phyloP scores from a whole-genome alignment of 2,329 filamentous ascomycete species.

The Penicillium sp. region DNA sequence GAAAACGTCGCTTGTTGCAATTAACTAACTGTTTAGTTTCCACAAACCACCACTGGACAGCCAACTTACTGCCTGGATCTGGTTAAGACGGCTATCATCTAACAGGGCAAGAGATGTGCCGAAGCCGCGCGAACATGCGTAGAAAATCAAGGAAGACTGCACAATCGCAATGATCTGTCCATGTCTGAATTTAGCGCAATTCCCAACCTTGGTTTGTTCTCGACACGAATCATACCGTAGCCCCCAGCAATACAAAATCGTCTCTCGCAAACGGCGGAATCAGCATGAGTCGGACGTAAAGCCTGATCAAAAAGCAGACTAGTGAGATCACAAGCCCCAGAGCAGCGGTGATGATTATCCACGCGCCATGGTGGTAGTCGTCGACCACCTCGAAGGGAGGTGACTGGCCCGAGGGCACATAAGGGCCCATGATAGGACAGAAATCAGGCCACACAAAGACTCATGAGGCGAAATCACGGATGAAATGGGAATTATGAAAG shows the following conservation, averaged over 20 bases:
- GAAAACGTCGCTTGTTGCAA: slow-evolving; percentile 41
- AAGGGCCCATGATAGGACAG: slow-evolving; percentile 23
- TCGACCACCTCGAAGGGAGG: slow-evolving; percentile 39
- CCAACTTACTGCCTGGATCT: slow-evolving; percentile 27
- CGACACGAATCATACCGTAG: slow-evolving; percentile 28
- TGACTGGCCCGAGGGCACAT: slow-evolving; percentile 32
- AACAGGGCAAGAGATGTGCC: slow-evolving; percentile 32
- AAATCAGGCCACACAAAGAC: neutral
- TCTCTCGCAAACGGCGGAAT: slow-evolving; percentile 32
- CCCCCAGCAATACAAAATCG: slow-evolving; percentile 31
- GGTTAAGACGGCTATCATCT: slow-evolving; percentile 16
- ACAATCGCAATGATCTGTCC: slow-evolving; percentile 28
- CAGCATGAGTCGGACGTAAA: slow-evolving; percentile 35
- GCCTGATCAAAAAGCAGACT: slow-evolving; percentile 33
- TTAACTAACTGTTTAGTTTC: slow-evolving; percentile 16
- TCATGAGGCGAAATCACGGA: neutral
- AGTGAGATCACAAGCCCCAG: slow-evolving; percentile 36
- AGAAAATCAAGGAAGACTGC: slow-evolving; percentile 31
- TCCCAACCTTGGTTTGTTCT: neutral
- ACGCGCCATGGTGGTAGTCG: slow-evolving; percentile 36
- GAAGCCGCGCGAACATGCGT: slow-evolving; percentile 29
- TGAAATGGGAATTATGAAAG: slow-evolving; percentile 1
- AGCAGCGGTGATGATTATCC: slow-evolving; percentile 37
- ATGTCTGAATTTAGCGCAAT: neutral
- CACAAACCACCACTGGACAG: neutral